Base-by-base conservation (phyloP, 1,284 basidiomycete genomes). In the Crepidotus sp. region DNA sequence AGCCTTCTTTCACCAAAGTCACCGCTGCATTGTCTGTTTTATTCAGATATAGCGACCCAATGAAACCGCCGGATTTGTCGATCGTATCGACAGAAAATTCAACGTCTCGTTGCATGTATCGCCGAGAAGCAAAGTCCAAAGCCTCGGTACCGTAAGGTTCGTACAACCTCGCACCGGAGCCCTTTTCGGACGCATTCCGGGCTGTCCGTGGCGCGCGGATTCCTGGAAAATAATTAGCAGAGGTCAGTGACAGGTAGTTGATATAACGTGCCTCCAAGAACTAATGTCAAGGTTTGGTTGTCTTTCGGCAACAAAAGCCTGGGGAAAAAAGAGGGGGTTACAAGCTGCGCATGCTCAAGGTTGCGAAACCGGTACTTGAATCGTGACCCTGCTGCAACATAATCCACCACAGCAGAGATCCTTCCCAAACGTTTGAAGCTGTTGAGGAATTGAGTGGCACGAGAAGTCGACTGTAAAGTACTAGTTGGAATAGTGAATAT, bases 11-110 rank as follows among this genome's bases (percentile, higher is more conserved):
- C n/a, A 86, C 82, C 13, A 98, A 74, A 25, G 80, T 66, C 32
- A 94, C 70, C 1, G 92, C 94, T 35, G 77, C 82, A 60, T 97
- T 98, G 52, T 91, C 85, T 2, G 69, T 79, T 60, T 90, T 90
- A 58, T 89, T 90, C 56, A 86, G 54, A 63, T 86, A 96, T 45
- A 97, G 70, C 0, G 83, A 68, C 13, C 95, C 95, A 54, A 98
- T 94, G 67, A 97, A 98, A 6, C 95, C 94, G 30, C 95, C 95
- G 13, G 84, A 84, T 67, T 96, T 97, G 69, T 98, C 95, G 11
- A 84, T 80, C 34, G 78, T 76, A 48, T 95, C 87, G 35, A 97
- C 80, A 54, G 90, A 83, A 49, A 98, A 81, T 63, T 98, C 95
- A 11, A 93, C 84, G 57, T 98, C 96, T 18, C 94, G 80, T 63